phyloP scores from a whole-genome alignment of 2,329 filamentous ascomycete genomes.

The Trichoderma gracile region DNA sequence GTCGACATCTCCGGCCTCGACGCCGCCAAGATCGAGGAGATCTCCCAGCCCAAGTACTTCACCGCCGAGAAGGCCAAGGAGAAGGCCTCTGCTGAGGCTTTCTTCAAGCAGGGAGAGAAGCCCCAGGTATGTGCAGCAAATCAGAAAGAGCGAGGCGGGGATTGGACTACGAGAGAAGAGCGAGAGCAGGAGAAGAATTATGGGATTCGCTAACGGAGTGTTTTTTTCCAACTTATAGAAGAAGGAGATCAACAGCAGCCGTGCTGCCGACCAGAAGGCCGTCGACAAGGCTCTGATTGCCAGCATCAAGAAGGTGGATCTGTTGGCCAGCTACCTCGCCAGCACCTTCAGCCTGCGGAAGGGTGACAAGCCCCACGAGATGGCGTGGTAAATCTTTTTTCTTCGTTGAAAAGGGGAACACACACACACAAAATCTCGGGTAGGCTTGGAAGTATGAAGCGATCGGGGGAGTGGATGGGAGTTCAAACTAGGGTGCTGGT shows the following conservation, averaged over 20 bases:
- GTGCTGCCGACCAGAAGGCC: slow-evolving; percentile 96
- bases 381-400: slow-evolving; percentile 81
- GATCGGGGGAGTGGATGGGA: slow-evolving; percentile 30
- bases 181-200: background rate
- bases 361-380: slow-evolving; percentile 99
- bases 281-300: slow-evolving; percentile 94
- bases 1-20: slow-evolving; percentile 85
- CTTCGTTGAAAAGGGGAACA: slow-evolving; percentile 1
- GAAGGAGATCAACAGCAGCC: slow-evolving; percentile 91
- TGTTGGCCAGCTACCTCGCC: slow-evolving; percentile 90
- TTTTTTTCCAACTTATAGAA: slow-evolving; percentile 67
- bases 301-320: slow-evolving; percentile 97
- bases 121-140: slow-evolving; percentile 70
- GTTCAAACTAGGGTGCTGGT: slow-evolving; percentile 24
- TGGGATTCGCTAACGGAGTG: slow-evolving; percentile 31
- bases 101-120: slow-evolving; percentile 99
- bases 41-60: slow-evolving; percentile 85
- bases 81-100: slow-evolving; percentile 96
- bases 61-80: slow-evolving; percentile 90
- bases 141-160: background rate
- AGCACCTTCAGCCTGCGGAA: slow-evolving; percentile 98
- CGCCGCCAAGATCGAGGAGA: slow-evolving; percentile 82
- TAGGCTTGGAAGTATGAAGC: slow-evolving; percentile 13
- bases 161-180: slow-evolving; percentile 7
- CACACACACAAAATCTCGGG: slow-evolving; percentile 29